Base-by-base conservation (phyloP, 306 rosid species). In the Erythrophleum fordii region DNA sequence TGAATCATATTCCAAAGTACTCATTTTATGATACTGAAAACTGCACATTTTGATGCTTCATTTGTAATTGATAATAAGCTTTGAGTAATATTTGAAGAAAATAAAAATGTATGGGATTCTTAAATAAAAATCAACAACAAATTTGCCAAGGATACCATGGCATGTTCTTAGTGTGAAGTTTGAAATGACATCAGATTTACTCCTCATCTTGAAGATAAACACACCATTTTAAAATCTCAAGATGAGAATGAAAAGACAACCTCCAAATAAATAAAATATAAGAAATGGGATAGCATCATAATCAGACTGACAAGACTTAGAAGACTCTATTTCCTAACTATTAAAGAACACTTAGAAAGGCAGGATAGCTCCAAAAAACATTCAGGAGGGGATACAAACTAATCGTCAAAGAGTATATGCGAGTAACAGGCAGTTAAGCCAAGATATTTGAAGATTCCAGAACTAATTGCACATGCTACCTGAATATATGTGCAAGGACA, bases 401-500 rank as follows among this genome's bases (percentile, higher is more conserved):
- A 77, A 69, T 3, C 53, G 12, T 55, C 48, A 58, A 51, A 77
- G 56, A 18, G 65, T 23, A 59, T 39, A 64, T 23, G 51, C 22
- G 23, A 68, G n/a, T 1, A 51, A 75, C 71, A 78, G 46, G 68
- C 59, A 69, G 42, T 70, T 29, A 78, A 62, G 82, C 69, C 26
- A 41, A 23, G 70, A 58, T 77, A 77, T 28, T 48, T 51, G 13
- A 73, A 58, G 61, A 49, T 67, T 13, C 56, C 45, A 45, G 59
- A 79, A 81, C 48, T 48, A 46, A 61, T 53, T 56, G 72, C 58
- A 59, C 45, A 20, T 28, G 17, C 23, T 83, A 96, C 99, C 98
- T 93, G 86, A 89, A 96, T 68, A 96, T 92, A 83, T 96, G 98
- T 23, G 93, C 95, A 85, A 96, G 98, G 82, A 92, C 97, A 92